Conservation (phyloP, 495 filamentous ascomycete genomes). For the Entonaema liquescens region DNA sequence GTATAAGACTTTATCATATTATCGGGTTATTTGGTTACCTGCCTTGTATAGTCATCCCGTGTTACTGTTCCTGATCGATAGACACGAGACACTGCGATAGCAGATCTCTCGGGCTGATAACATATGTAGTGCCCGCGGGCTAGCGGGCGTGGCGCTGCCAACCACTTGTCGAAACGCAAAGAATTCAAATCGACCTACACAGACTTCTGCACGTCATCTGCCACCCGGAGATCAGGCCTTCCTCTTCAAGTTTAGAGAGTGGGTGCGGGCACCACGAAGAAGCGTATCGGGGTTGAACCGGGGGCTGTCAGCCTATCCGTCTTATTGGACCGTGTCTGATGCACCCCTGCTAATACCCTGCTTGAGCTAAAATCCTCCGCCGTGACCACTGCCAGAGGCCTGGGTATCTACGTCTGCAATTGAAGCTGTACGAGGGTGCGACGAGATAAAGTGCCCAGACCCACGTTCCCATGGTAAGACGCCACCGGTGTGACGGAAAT, state of each 20-base stretch:
- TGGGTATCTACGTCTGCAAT: slow-evolving; percentile 17
- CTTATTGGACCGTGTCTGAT: slow-evolving; percentile 31
- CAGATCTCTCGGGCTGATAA: slow-evolving; percentile 40
- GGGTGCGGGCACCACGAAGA: slow-evolving; percentile 28
- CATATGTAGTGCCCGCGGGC: slow-evolving; percentile 16
- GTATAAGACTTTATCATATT: slow-evolving; percentile 36
- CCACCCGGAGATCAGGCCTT: slow-evolving; percentile 41
- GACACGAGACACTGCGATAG: slow-evolving; percentile 43
- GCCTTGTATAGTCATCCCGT: slow-evolving; percentile 45
- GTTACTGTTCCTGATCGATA: slow-evolving; percentile 46
- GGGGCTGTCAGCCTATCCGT: slow-evolving; percentile 24
- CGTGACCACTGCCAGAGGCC: slow-evolving; percentile 19
- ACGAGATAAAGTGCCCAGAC: slow-evolving; percentile 27
- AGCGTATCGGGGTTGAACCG: slow-evolving; percentile 34
- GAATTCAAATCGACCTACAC: slow-evolving; percentile 41
- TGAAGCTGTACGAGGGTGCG: slow-evolving; percentile 23
- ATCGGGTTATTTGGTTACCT: slow-evolving; percentile 44
- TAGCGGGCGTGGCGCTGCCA: slow-evolving; percentile 27
- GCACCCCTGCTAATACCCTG: slow-evolving; percentile 37
- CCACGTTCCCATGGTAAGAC: slow-evolving; percentile 23
- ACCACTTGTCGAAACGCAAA: slow-evolving; percentile 33
- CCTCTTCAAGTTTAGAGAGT: slow-evolving; percentile 38
- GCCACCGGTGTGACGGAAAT: slow-evolving; percentile 28
- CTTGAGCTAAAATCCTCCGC: slow-evolving; percentile 37
- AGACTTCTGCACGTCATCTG: slow-evolving; percentile 45